Percentiles rank a stretch among this genome's conserved stretches.
Conservation (phyloP, 257 asterid genomes). For the Capsicum chinense region DNA sequence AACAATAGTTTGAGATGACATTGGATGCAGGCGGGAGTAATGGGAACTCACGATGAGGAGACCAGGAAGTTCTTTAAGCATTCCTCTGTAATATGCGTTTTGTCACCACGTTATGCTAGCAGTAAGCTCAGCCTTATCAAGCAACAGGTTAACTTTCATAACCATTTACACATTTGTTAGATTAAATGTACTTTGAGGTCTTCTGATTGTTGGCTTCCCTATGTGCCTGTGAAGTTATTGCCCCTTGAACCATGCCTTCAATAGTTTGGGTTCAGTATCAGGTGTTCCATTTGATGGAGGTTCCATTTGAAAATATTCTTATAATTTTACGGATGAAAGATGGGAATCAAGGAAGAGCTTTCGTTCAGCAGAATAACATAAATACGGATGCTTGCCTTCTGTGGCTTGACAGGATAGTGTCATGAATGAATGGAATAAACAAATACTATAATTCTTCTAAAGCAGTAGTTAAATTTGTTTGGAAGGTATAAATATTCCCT, state of each 20-base stretch:
- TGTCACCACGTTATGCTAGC: slow-evolving; percentile 90
- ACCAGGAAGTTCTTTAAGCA: slow-evolving; percentile 80
- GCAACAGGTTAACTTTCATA: slow-evolving; percentile 63
- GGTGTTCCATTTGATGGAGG: slow-evolving; percentile 5
- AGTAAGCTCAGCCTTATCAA: slow-evolving; percentile 77
- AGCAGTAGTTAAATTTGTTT: slow-evolving; percentile 10
- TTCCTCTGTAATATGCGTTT: slow-evolving; percentile 85
- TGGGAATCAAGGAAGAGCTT: slow-evolving; percentile 7
- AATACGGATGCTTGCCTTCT: slow-evolving; percentile 8
- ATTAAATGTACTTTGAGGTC: background rate
- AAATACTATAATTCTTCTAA: background rate
- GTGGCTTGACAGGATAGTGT: background rate
- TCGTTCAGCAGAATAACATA: background rate
- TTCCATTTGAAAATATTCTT: slow-evolving; percentile 1
- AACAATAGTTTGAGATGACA: slow-evolving; percentile 29
- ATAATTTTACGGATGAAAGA: slow-evolving; percentile 11
- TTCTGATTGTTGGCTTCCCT: background rate
- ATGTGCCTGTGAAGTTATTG: background rate
- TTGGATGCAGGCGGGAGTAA: slow-evolving; percentile 73
- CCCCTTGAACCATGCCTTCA: slow-evolving; percentile 19
- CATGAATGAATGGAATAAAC: slow-evolving; percentile 19
- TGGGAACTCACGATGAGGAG: slow-evolving; percentile 93
- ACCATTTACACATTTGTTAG: background rate
- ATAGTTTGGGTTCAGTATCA: background rate
- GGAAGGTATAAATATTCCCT: background rate